Evolutionary conservation across 495 filamentous ascomycete species (phyloP), one percentile per base, ranked within the genome.

Genomic region (Annulohypoxylon maeteangense): DNA sequence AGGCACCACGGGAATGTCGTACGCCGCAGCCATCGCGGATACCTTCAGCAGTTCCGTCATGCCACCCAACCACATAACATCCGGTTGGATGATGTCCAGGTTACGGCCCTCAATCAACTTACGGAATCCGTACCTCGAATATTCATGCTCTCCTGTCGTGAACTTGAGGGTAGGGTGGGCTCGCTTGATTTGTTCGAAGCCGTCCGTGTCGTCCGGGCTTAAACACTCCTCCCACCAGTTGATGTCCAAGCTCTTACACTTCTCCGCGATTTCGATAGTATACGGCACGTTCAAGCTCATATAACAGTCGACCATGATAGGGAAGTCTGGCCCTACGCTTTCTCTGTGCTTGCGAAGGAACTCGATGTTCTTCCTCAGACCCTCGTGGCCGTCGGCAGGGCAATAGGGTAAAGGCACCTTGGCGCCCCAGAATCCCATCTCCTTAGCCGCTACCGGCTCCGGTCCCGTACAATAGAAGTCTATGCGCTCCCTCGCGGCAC

Each of bases 151-250:
- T 57, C 94, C 94, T 25, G 94, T 97, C 31, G 94, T 97, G 83
- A 97, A 97, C 79, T 94, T 95, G 77, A 94, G 81, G n/a, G 89
- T 91, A 1, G 94, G 94, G 74, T 96, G 92, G 3, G 94, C 93
- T 44, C 89, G 87, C 83, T 97, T 97, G 80, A 97, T 87, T 75
- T 92, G 88, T 50, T 89, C 90, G 73, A 94, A 95, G 55, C 93
- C 93, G 68, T 96, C 93, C 62, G 92, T 91, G 81, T 97, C 93
- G 79, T 97, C 94, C 2, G 93, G 93, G 31, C 87, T 90, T 47
- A 97, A 83, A 66, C 93, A 95, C 81, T 97, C 94, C 84, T 97
- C 94, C 92, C 92, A 97, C 94, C 94, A 97, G 82, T 97, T 91
- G 77, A 97, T 95, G 80, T 95, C 87, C 63, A 97, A 87, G 44